Percentiles rank a stretch among this genome's conserved stretches.
These are phyloP conservation scores for Wilhelminamyces savonicus DNA, from an alignment of 805 yeast genomes.

Conservation along the genomic window DNA sequence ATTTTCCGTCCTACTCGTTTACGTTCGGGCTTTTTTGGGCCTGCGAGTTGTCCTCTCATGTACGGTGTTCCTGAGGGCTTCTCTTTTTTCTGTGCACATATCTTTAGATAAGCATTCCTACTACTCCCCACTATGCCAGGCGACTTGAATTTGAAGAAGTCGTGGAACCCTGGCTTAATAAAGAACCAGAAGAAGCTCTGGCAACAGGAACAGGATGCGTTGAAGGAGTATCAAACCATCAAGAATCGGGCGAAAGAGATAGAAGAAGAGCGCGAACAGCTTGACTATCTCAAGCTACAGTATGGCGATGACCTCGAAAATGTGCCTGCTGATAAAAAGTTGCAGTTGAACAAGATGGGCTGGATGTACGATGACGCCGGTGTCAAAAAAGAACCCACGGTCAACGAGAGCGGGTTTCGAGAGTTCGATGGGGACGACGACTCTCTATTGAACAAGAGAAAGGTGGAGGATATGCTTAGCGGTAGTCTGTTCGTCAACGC, in stretches of 20 bases:
- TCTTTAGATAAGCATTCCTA: background rate
- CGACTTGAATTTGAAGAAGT: constrained; percentile 83
- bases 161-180: constrained; percentile 91
- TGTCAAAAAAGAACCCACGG: constrained; percentile 13
- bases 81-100: too few relatives aligned
- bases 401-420: constrained; percentile 31
- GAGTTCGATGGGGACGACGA: constrained; percentile 24
- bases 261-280: constrained; percentile 52
- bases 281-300: constrained; percentile 46
- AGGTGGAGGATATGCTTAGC: constrained; percentile 46
- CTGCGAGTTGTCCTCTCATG: too few relatives aligned
- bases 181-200: constrained; percentile 83
- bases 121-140: constrained; percentile 41
- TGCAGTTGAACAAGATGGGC: constrained; percentile 46
- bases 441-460: constrained; percentile 24
- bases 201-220: constrained; percentile 71
- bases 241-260: constrained; percentile 61
- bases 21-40: too few relatives aligned
- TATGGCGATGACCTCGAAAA: constrained; percentile 31
- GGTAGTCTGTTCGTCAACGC: constrained; percentile 46
- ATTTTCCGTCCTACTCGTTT: too few relatives aligned
- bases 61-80: too few relatives aligned
- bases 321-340: constrained; percentile 25
- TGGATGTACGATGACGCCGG: constrained; percentile 81
- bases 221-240: constrained; percentile 62